phyloP scores from a whole-genome alignment of 106 monocot genomes.

The Dendrobium chrysotoxum region DNA sequence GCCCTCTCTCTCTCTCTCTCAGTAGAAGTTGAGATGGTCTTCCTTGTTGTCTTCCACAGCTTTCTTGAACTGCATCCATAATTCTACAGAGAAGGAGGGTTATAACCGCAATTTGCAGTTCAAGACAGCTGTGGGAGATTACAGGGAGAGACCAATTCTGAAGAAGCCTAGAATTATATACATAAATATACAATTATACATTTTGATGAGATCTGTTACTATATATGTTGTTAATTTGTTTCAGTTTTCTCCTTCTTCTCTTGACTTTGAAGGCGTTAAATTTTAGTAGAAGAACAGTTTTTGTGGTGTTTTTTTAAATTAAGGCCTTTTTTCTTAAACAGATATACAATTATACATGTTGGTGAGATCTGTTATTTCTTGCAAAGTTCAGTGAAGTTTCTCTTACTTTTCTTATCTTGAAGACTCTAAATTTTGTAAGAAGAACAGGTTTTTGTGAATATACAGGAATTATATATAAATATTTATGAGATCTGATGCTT shows the following conservation, averaged over 20 bases:
- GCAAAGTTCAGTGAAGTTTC: not conserved
- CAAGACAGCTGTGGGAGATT: slow-evolving; percentile 12
- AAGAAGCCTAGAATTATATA: not conserved
- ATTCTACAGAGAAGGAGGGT: not conserved
- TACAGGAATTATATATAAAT: too few species aligned
- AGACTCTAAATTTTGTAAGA: not conserved
- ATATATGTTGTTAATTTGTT: not conserved
- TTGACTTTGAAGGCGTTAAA: not conserved
- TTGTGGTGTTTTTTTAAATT: not conserved
- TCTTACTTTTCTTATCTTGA: not conserved
- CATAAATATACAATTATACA: not conserved
- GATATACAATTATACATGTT: too few species aligned
- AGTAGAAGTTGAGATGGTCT: slow-evolving; percentile 6
- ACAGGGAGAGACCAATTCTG: slow-evolving; percentile 4
- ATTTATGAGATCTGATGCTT: not conserved
- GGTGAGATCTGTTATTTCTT: not conserved
- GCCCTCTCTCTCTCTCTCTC: slow-evolving; percentile 1
- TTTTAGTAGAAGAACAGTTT: not conserved
- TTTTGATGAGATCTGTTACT: not conserved
- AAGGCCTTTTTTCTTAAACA: not conserved
- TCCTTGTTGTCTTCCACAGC: slow-evolving; percentile 73
- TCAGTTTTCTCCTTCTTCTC: not conserved
- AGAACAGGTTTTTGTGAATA: not conserved
- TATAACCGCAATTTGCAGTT: not conserved
- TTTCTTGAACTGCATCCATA: slow-evolving; percentile 69